Evolutionary conservation across 305 asterid genomes (phyloP).

Genomic region (Vinca major): DNA sequence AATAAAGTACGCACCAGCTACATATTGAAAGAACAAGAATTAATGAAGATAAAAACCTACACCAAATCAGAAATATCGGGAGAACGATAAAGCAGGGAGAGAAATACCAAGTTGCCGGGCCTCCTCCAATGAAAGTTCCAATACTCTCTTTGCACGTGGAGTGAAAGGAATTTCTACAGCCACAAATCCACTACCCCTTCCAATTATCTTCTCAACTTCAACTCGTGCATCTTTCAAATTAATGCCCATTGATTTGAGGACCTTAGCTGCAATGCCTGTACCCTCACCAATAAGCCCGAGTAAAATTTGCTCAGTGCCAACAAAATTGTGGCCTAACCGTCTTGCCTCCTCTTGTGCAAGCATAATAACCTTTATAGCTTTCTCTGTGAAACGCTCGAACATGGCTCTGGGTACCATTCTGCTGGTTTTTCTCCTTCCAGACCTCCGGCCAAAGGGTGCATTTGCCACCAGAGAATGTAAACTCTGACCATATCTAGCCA

Average conservation of each 20-base stretch:
- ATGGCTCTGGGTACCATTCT: conserved; percentile 62
- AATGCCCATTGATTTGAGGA: conserved; percentile 88
- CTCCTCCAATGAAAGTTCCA: conserved; percentile 93
- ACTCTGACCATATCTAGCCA: conserved; percentile 33
- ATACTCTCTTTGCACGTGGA: conserved; percentile 92
- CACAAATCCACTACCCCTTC: conserved; percentile 95
- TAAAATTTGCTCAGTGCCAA: conserved; percentile 89
- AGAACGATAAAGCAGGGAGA: background rate
- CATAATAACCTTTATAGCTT: conserved; percentile 91
- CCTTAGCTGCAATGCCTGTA: conserved; percentile 98
- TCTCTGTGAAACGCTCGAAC: conserved; percentile 98
- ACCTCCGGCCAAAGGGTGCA: conserved; percentile 21
- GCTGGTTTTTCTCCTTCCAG: conserved; percentile 30
- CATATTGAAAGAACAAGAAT: background rate
- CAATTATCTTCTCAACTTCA: conserved; percentile 95
- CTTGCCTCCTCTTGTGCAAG: conserved; percentile 99
- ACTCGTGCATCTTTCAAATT: conserved; percentile 96
- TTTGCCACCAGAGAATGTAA: conserved; percentile 57
- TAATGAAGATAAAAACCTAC: too few relatives aligned
- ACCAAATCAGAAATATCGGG: background rate
- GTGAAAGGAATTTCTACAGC: conserved; percentile 98
- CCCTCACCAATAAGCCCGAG: conserved; percentile 96
- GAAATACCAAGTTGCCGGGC: conserved; percentile 90
- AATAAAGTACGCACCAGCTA: background rate
- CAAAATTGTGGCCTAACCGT: conserved; percentile 90